These are phyloP conservation scores for Magnolia sinica DNA, from an alignment of 164 flowering plant genomes.

Conservation along the genomic window DNA sequence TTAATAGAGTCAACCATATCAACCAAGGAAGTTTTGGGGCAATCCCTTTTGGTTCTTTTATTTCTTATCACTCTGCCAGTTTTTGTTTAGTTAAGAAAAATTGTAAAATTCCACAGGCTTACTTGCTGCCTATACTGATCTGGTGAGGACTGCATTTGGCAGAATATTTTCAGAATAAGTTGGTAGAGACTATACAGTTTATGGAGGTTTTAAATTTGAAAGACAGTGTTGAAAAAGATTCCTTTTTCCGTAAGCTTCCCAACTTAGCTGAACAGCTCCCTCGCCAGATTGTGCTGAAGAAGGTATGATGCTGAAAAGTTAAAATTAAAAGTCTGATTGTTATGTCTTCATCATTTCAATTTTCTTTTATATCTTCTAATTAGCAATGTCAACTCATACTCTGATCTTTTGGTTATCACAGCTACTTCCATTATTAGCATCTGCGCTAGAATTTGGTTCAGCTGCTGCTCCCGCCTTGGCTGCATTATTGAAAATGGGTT, in stretches of 20 bases:
- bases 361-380: background rate
- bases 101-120: background rate
- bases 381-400: background rate
- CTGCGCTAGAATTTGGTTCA: slow-evolving; percentile 96
- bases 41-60: background rate
- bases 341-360: background rate
- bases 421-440: slow-evolving; percentile 92
- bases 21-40: background rate
- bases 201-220: slow-evolving; percentile 95
- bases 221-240: slow-evolving; percentile 97
- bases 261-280: slow-evolving; percentile 97
- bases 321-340: background rate
- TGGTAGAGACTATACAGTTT: slow-evolving; percentile 97
- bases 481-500: slow-evolving; percentile 90
- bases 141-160: slow-evolving; percentile 25
- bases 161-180: slow-evolving; percentile 97
- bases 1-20: background rate
- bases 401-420: slow-evolving; percentile 27
- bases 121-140: slow-evolving; percentile 6
- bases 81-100: background rate
- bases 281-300: slow-evolving; percentile 85
- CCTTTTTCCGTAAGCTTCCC: slow-evolving; percentile 97
- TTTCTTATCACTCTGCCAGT: background rate
- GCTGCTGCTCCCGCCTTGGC: slow-evolving; percentile 97
- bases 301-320: slow-evolving; percentile 42